These are phyloP conservation scores for Fusarium fracticaudum DNA, from an alignment of 2,329 filamentous ascomycete genomes.

Conservation along the genomic window DNA sequence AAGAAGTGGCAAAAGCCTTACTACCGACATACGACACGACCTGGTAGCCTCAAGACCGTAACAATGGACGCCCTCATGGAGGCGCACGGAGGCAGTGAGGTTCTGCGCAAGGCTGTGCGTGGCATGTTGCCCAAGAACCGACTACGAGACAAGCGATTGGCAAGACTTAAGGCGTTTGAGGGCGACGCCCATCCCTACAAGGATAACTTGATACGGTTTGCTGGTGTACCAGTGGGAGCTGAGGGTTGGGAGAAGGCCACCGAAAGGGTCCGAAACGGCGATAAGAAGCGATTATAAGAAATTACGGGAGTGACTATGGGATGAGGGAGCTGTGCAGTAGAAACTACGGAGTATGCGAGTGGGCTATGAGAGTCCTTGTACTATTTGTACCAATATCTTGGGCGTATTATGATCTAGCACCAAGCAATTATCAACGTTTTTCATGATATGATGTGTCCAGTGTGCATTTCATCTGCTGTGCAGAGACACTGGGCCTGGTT, in stretches of 20 bases:
- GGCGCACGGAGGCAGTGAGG: conserved; percentile 93
- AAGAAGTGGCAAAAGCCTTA: conserved; percentile 96
- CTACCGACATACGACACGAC: conserved; percentile 92
- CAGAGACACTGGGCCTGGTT: neutral
- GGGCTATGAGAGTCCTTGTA: conserved; percentile 43
- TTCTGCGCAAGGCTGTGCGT: conserved; percentile 88
- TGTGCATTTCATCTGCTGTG: neutral
- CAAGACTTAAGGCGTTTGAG: conserved; percentile 93
- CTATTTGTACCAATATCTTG: conserved; percentile 47
- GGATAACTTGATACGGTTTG: conserved; percentile 82
- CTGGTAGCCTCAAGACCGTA: conserved; percentile 85
- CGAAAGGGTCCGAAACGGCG: conserved; percentile 60
- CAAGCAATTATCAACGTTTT: conserved; percentile 36
- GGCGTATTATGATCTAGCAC: conserved; percentile 43
- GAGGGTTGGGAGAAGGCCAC: conserved; percentile 64
- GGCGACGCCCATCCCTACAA: conserved; percentile 92
- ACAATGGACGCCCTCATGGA: conserved; percentile 95
- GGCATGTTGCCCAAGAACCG: conserved; percentile 99
- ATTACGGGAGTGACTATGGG: neutral
- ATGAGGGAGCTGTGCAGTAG: conserved; percentile 14
- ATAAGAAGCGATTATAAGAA: conserved; percentile 60
- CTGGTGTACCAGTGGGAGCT: conserved; percentile 64
- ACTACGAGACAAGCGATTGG: conserved; percentile 86
- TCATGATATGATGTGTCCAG: neutral
- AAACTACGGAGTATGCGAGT: conserved; percentile 17